Percentiles rank a stretch among this genome's conserved stretches.
phyloP scores from a whole-genome alignment of 2,329 filamentous ascomycete species.

The Lasiodiplodia sp. region DNA sequence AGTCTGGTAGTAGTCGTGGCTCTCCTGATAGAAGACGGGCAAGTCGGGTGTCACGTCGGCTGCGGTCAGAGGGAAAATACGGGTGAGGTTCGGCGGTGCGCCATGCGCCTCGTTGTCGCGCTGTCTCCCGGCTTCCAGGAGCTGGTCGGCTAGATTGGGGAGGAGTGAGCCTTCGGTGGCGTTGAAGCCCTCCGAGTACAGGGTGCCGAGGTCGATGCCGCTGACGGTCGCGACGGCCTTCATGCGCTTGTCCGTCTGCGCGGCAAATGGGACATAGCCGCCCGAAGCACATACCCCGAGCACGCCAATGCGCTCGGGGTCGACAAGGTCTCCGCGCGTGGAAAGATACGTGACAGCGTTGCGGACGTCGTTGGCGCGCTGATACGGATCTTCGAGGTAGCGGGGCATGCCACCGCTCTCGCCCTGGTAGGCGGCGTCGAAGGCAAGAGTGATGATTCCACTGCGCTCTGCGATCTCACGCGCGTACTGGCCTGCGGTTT shows the following conservation, averaged over 20 bases:
- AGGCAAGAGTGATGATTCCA: constrained; percentile 47
- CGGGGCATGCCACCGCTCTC: constrained; percentile 47
- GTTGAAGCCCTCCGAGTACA: constrained; percentile 37
- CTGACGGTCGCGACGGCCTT: constrained; percentile 47
- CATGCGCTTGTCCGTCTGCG: constrained; percentile 48
- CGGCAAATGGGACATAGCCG: constrained; percentile 46
- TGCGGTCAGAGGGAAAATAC: constrained; percentile 24
- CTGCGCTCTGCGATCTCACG: constrained; percentile 36
- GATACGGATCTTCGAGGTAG: constrained; percentile 47
- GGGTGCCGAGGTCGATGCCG: constrained; percentile 42
- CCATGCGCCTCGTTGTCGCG: neutral
- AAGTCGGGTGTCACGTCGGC: constrained; percentile 29
- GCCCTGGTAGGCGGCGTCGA: constrained; percentile 51
- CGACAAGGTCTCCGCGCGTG: constrained; percentile 37
- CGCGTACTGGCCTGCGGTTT: constrained; percentile 47
- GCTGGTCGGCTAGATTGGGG: neutral
- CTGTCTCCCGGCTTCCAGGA: neutral
- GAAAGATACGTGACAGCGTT: constrained; percentile 47
- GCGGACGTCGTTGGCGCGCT: constrained; percentile 48
- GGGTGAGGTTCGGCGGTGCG: neutral
- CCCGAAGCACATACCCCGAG: constrained; percentile 52
- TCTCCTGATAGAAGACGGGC: constrained; percentile 33
- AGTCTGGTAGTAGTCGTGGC: constrained; percentile 35
- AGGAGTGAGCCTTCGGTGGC: neutral
- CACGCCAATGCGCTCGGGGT: constrained; percentile 46